Base-by-base conservation (phyloP, 2,329 filamentous ascomycete genomes). In the Trichoderma pleuroti region DNA sequence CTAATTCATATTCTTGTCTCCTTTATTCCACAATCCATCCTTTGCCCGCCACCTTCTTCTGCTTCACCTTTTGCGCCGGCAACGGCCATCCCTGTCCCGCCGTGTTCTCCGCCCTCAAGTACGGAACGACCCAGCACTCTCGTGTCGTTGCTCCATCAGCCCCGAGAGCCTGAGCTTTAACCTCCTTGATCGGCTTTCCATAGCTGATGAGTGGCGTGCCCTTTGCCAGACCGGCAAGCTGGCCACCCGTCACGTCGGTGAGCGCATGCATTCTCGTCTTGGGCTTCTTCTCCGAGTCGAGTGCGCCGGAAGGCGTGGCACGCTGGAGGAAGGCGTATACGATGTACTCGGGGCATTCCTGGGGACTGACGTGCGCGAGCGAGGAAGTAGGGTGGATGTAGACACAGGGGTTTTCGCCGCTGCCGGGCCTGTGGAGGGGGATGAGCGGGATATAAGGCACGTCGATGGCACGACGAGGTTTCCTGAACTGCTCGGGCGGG, bases 101-200 rank as follows among this genome's bases (percentile, higher is more conserved):
- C 0, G 81, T 85, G 0, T 85, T 88, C 76, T 93, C 92, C 0
- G 92, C 90, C 65, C 90, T 83, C 74, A 98, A 78, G 74, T 90
- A 91, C 61, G 94, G 91, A 74, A 95, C 88, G 3, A 97, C 92
- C 88, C 92, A 97, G 75, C 92, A 94, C 80, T 96, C 91, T 62
- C 94, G 87, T 73, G 82, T 82, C 72, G 78, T 83, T 28, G 78
- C 78, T 1, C 79, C 80, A 16, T 81, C 78, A 2, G 66, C 66
- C 1, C 76, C 76, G 30, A 78, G 76, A 60, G 78, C 81, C 52
- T 81, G 80, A 63, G 82, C 77, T 74, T 87, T 83, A 16, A 92
- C 87, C 84, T 96, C 94, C 75, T 96, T 96, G 78, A 98, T 90
- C 1, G 96, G 95, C 83, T 98, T 98, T 4, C 93, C 93, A 74